Base-by-base conservation (phyloP, 2,329 filamentous ascomycete species). In the Diplocarpon mali region DNA sequence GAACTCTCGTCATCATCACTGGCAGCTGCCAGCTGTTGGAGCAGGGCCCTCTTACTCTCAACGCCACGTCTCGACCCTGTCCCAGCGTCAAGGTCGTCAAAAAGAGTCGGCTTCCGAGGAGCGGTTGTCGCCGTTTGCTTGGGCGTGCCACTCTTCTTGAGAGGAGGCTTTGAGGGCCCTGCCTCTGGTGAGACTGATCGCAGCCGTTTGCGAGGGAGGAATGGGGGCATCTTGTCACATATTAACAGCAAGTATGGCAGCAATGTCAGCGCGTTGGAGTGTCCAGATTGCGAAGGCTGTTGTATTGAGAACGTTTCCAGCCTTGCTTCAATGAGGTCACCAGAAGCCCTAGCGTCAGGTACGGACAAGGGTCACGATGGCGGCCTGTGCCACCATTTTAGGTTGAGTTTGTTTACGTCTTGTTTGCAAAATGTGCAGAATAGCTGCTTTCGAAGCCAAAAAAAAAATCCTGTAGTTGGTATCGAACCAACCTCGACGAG, bases 191-290 rank as follows among this genome's bases (percentile, higher is more conserved):
- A 62, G 0, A 71, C 65, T 1, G 75, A 73, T 48, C 71, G 74
- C 53, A 77, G 56, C 49, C 80, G 74, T 65, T 87, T 88, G 54
- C 79, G 77, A 39, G 79, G 71, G 13, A 85, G 69, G 52, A 75
- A 67, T 17, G 83, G 81, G 57, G 83, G 80, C 82, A 87, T 87
- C 20, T 38, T 51, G 42, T 39, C 35, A 15, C 35, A 36, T 49
- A 24, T 47, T 38, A 42, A 36, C 32, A 29, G 28, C 17, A 15
- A 13, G 12, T n/a, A 14, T 35, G 17, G 16, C 30, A 5, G 30
- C 11, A 5, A 32, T 32, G n/a, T 10, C 4, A 32, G n/a, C 30
- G 30, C 30, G 9, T 32, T 14, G 30, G 10, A 32, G 30, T 32
- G n/a, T 14, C 11, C 4, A 32, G 3, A 32, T 32, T 12, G 30